Conservation (phyloP, 2,329 filamentous ascomycete genomes). For the Hypoxylon sp. region DNA sequence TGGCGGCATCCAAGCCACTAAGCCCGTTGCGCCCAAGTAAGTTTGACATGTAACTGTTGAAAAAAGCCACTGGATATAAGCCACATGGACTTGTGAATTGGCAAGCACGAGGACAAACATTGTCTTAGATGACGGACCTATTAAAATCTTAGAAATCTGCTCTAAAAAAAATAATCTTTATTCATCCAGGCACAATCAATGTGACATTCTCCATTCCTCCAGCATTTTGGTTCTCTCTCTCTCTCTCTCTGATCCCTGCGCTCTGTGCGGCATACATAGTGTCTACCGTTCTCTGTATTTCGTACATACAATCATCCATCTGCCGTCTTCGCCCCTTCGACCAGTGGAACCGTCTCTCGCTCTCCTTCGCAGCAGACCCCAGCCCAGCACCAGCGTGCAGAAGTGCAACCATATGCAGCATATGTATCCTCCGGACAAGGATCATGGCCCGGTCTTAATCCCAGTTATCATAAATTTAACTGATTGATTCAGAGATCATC, state of each 20-base stretch:
- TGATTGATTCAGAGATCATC: constrained; percentile 38
- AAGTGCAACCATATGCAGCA: constrained; percentile 9
- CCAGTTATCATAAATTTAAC: constrained; percentile 41
- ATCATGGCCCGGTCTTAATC: constrained; percentile 40
- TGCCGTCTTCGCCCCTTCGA: constrained; percentile 8
- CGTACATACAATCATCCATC: constrained; percentile 2
- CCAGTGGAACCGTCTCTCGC: constrained; percentile 18
- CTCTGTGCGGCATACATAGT: constrained; percentile 19
- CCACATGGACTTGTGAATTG: constrained; percentile 32
- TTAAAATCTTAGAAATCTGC: constrained; percentile 4
- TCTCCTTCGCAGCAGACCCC: background rate
- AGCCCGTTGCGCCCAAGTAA: constrained; percentile 22
- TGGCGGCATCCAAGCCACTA: constrained; percentile 14
- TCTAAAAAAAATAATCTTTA: constrained; percentile 11
- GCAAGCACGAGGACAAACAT: constrained; percentile 31
- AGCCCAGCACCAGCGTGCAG: background rate
- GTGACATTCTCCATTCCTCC: constrained; percentile 14
- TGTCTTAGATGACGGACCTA: constrained; percentile 23
- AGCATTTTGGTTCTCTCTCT: background rate
- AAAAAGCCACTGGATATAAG: constrained; percentile 28
- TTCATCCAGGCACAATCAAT: constrained; percentile 24
- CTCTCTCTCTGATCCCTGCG: constrained; percentile 25
- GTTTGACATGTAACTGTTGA: constrained; percentile 3
- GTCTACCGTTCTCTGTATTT: background rate
- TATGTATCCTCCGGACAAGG: constrained; percentile 31